These are phyloP conservation scores for Erythrophleum ivorense DNA, from an alignment of 331 rosid genomes.

Conservation along the genomic window DNA sequence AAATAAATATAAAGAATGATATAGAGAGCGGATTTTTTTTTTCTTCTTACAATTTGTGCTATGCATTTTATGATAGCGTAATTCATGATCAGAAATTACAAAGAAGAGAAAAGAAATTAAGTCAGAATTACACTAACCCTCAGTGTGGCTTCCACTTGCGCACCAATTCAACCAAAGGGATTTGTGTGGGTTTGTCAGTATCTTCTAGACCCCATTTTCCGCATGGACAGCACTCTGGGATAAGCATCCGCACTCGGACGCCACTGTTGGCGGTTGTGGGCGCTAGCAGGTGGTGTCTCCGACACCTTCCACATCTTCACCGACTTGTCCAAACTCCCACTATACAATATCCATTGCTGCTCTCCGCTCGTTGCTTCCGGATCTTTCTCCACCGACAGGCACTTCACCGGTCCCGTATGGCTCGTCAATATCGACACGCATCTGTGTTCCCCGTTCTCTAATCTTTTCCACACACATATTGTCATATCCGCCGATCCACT, in stretches of 20 bases:
- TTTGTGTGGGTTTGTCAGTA: not conserved
- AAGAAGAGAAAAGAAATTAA: too few relatives aligned
- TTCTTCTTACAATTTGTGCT: not conserved
- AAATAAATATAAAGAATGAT: not conserved
- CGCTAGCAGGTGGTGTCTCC: conserved; percentile 38
- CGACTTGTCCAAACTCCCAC: conserved; percentile 92
- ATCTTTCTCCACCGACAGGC: conserved; percentile 74
- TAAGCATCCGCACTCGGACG: not conserved
- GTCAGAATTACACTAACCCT: too few relatives aligned
- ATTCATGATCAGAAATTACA: too few relatives aligned
- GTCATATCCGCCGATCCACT: conserved; percentile 89
- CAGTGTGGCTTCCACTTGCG: too few relatives aligned
- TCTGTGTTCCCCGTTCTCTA: conserved; percentile 50
- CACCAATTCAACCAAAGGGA: too few relatives aligned
- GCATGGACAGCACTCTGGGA: conserved; percentile 25
- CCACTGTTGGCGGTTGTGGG: not conserved
- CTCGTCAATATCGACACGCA: conserved; percentile 56
- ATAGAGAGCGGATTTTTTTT: not conserved
- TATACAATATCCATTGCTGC: conserved; percentile 63
- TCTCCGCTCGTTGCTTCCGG: conserved; percentile 35
- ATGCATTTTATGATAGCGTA: not conserved
- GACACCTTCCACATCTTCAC: conserved; percentile 84
- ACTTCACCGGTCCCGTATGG: conserved; percentile 84
- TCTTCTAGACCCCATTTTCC: conserved; percentile 48
- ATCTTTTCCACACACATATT: conserved; percentile 77